Evolutionary conservation across 768 basidiomycete genomes (phyloP), one percentile per base, ranked within the genome.

Genomic region (Suillus paluster): DNA sequence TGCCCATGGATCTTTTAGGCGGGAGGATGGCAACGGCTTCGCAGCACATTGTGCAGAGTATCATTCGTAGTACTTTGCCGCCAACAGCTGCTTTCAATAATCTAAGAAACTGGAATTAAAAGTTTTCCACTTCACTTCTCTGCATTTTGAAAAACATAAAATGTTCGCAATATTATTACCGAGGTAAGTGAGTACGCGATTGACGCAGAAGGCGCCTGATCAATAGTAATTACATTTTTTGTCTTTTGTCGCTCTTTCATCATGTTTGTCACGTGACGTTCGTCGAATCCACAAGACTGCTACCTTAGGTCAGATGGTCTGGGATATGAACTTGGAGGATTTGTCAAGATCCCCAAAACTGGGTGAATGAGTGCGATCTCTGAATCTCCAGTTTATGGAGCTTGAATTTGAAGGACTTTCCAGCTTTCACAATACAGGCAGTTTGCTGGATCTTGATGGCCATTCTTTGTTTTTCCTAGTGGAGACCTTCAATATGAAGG

Each of bases 291-390:
- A 19, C 41, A 42, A 6, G 41, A 42, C 19, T 19, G 33, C 53
- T 55, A 21, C 38, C n/a, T 34, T 55, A 38, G n/a, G 82, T 38
- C 4, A 82, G 67, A 0, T 82, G 77, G 0, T 80, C 72, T 0
- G 82, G 69, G 0, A 90, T 75, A 0, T 80, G 79, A 8, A 92
- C 63, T 50, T 88, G 88, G 0, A 92, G 66, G 1, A 92, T 72
- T 0, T 86, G 81, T 0, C 88, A 80, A 0, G 90, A 91, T 0
- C 89, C 88, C 17, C 88, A 80, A 60, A 77, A 85, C 0, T 91
- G 83, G 0, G 87, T 85, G 49, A 91, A 86, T 0, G 88, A 81
- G 66, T 86, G 81, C 0, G 91, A 92, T 0, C 84, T 80, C 14
- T 81, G 78, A 63, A 82, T 84, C 63, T 86, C 83, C 62, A 88